Conservation (phyloP, 352 stramenopile species). For the Phytopythium kandeliae region DNA sequence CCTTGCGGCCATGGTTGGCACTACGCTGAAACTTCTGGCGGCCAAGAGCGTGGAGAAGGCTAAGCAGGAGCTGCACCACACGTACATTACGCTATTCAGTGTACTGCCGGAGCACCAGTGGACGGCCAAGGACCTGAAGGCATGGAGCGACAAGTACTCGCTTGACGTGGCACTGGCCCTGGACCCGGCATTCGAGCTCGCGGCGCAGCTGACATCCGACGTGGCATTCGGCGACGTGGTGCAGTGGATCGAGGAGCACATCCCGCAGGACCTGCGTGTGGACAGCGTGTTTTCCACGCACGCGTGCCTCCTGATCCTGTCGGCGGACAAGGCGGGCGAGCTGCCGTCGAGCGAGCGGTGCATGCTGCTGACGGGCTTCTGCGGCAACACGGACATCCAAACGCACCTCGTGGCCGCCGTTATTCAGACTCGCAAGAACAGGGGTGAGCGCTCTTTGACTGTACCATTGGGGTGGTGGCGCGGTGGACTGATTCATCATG, state of each 20-base stretch:
- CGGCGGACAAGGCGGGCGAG: conserved; percentile 38
- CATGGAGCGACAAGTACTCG: conserved; percentile 63
- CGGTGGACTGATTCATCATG: conserved; percentile 2
- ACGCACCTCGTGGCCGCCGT: conserved; percentile 55
- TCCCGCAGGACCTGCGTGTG: conserved; percentile 38
- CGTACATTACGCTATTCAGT: conserved; percentile 47
- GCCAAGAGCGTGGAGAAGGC: conserved; percentile 31
- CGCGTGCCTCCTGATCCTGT: conserved; percentile 63
- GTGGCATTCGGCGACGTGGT: conserved; percentile 49
- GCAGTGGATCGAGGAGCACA: conserved; percentile 45
- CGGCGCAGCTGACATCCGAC: conserved; percentile 33
- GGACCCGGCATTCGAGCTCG: conserved; percentile 50
- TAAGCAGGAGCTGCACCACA: conserved; percentile 41
- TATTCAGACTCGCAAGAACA: conserved; percentile 55
- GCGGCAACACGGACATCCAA: conserved; percentile 55
- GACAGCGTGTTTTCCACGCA: conserved; percentile 61
- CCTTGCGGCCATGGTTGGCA: conserved; percentile 40
- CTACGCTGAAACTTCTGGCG: conserved; percentile 43
- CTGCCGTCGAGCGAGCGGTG: conserved; percentile 49
- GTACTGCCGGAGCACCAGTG: conserved; percentile 53
- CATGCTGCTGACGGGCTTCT: conserved; percentile 74
- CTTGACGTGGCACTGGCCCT: conserved; percentile 52
- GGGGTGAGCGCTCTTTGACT: conserved; percentile 22
- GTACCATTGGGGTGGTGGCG: no score
- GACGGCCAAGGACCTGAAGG: conserved; percentile 40